Evolutionary conservation across 83 land plant genomes (phyloP).

Genomic region (Isoetes engelmannii): DNA sequence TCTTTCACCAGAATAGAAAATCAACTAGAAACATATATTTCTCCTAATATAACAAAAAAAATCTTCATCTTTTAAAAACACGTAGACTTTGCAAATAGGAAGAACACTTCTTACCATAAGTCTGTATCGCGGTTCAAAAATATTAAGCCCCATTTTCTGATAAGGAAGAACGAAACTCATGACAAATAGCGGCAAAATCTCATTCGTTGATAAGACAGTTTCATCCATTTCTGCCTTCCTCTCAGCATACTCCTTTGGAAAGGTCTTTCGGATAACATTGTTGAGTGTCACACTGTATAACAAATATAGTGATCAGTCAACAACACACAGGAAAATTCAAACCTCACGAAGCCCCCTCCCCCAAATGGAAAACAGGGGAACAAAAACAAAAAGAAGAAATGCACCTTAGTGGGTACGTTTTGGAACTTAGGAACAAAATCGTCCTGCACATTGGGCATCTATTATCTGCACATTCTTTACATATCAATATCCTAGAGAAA

Average conservation of each 20-base stretch:
- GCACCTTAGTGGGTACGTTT: constrained; percentile 80
- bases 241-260: constrained; percentile 83
- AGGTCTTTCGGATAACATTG: constrained; percentile 82
- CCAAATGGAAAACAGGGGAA: neutral
- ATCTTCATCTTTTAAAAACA: too few species aligned
- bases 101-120: constrained; percentile 56
- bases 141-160: constrained; percentile 73
- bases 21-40: neutral
- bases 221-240: constrained; percentile 69
- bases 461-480: constrained; percentile 48
- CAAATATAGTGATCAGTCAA: constrained; percentile 8
- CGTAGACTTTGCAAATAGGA: neutral
- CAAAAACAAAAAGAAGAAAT: neutral
- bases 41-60: too few species aligned
- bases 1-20: neutral
- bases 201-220: constrained; percentile 47
- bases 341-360: neutral
- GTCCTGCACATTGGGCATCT: constrained; percentile 95
- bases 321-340: neutral
- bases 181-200: constrained; percentile 89
- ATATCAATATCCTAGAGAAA: too few species aligned
- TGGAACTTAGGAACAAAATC: constrained; percentile 71
- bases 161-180: constrained; percentile 91
- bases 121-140: constrained; percentile 97
- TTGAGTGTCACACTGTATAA: constrained; percentile 82